Evolutionary conservation across 331 rosid genomes (phyloP).

Genomic region (Erythrophleum ivorense): DNA sequence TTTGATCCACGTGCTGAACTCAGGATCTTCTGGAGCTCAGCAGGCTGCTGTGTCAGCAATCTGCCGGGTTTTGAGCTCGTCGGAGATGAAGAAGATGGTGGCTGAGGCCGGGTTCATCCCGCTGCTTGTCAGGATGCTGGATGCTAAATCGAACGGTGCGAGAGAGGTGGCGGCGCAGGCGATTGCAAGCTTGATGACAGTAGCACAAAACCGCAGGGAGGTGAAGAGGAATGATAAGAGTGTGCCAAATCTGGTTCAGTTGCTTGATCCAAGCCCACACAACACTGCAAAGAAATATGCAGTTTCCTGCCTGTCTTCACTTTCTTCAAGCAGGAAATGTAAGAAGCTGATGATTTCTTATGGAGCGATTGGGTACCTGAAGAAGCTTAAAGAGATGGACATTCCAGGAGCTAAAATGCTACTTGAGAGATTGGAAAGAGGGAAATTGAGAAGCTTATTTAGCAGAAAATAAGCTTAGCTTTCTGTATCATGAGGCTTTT

Average conservation of each 20-base stretch:
- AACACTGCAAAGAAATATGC: constrained; percentile 90
- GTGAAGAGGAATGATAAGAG: constrained; percentile 73
- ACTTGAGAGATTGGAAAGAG: constrained; percentile 79
- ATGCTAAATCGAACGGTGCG: constrained; percentile 65
- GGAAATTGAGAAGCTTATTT: constrained; percentile 75
- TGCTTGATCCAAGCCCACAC: constrained; percentile 88
- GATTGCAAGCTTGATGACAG: constrained; percentile 60
- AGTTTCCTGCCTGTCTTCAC: constrained; percentile 66
- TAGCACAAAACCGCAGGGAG: constrained; percentile 70
- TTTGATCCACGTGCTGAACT: constrained; percentile 68
- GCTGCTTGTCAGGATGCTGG: constrained; percentile 77
- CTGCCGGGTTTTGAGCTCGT: constrained; percentile 60
- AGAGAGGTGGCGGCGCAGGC: constrained; percentile 85
- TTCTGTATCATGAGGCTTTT: constrained; percentile 29
- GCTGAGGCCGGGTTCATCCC: constrained; percentile 89
- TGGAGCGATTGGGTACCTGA: constrained; percentile 92
- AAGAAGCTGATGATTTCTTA: constrained; percentile 91
- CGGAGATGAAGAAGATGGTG: constrained; percentile 64
- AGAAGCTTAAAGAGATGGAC: constrained; percentile 92
- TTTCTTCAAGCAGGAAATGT: constrained; percentile 79
- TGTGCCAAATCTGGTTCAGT: constrained; percentile 83
- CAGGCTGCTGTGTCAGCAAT: constrained; percentile 80
- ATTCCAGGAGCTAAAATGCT: constrained; percentile 83
- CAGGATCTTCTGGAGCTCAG: constrained; percentile 80
- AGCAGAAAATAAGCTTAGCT: constrained; percentile 66